phyloP scores from a whole-genome alignment of 2,329 filamentous ascomycete species.

The Sporothrix brunneoviolacea region DNA sequence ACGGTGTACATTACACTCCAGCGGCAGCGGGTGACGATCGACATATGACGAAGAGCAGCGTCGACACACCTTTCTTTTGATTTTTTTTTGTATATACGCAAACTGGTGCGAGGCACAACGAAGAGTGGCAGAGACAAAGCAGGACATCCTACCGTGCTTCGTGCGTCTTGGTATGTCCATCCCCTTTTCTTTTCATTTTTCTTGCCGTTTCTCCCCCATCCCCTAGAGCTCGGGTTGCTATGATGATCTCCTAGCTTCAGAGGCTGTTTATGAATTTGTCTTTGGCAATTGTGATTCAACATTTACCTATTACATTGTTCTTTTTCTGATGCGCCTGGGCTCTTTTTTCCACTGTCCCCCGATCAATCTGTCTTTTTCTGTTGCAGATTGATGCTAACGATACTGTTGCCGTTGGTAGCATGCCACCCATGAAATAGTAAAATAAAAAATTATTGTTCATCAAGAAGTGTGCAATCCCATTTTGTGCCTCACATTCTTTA shows the following conservation, averaged over 20 bases:
- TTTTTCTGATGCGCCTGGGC: constrained; percentile 13
- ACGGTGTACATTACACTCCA: neutral
- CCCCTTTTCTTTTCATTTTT: neutral
- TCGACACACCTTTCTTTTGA: neutral
- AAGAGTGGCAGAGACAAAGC: neutral
- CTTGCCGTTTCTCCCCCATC: neutral
- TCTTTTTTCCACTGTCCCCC: neutral
- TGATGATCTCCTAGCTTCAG: constrained; percentile 18
- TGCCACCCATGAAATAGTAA: too few species aligned
- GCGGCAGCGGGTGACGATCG: neutral
- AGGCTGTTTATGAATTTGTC: constrained; percentile 18
- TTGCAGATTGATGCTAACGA: neutral
- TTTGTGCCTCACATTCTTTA: too few species aligned
- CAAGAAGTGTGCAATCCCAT: neutral
- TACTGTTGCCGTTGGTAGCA: neutral
- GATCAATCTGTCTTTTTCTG: neutral
- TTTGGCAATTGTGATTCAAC: constrained; percentile 14
- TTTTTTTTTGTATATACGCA: constrained; percentile 13
- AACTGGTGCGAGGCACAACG: neutral
- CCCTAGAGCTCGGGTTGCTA: neutral
- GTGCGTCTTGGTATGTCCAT: constrained; percentile 1
- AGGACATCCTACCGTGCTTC: too few species aligned
- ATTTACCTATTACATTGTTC: constrained; percentile 17
- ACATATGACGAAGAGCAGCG: too few species aligned
- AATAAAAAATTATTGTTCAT: neutral